phyloP scores from a whole-genome alignment of 2,329 filamentous ascomycete genomes.

The Blumeria graminis region DNA sequence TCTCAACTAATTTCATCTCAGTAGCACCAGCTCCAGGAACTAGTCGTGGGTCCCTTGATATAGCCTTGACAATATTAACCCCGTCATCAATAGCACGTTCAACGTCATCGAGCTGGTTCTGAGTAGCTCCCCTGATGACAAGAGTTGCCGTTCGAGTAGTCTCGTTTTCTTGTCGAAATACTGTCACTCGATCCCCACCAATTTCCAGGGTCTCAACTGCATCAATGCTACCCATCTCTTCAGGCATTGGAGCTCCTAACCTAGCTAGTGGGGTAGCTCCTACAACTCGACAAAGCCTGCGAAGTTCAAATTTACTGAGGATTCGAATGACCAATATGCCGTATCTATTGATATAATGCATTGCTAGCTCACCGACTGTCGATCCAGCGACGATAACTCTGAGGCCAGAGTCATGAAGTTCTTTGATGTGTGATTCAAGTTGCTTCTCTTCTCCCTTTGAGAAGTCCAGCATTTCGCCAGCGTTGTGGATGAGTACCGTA shows the following conservation, averaged over 20 bases:
- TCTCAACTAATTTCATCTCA: slow-evolving; percentile 80
- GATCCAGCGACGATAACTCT: slow-evolving; percentile 80
- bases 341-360: slow-evolving; percentile 95
- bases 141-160: slow-evolving; percentile 81
- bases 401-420: slow-evolving; percentile 80
- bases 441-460: slow-evolving; percentile 90
- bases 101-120: slow-evolving; percentile 93
- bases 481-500: slow-evolving; percentile 86
- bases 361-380: slow-evolving; percentile 81
- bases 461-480: slow-evolving; percentile 96
- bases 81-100: slow-evolving; percentile 95
- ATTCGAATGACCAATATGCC: slow-evolving; percentile 93
- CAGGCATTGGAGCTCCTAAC: slow-evolving; percentile 94
- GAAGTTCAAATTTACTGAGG: slow-evolving; percentile 91
- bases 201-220: slow-evolving; percentile 95
- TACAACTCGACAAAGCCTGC: slow-evolving; percentile 83
- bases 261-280: slow-evolving; percentile 90
- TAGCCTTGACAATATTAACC: slow-evolving; percentile 95
- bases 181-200: slow-evolving; percentile 89
- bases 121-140: slow-evolving; percentile 81
- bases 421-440: slow-evolving; percentile 78
- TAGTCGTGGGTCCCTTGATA: slow-evolving; percentile 75
- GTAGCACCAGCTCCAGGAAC: slow-evolving; percentile 88
- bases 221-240: slow-evolving; percentile 91
- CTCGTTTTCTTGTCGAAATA: slow-evolving; percentile 91